These are phyloP conservation scores for Talaromyces thailandensis DNA, from an alignment of 495 filamentous ascomycete genomes.

Conservation along the genomic window DNA sequence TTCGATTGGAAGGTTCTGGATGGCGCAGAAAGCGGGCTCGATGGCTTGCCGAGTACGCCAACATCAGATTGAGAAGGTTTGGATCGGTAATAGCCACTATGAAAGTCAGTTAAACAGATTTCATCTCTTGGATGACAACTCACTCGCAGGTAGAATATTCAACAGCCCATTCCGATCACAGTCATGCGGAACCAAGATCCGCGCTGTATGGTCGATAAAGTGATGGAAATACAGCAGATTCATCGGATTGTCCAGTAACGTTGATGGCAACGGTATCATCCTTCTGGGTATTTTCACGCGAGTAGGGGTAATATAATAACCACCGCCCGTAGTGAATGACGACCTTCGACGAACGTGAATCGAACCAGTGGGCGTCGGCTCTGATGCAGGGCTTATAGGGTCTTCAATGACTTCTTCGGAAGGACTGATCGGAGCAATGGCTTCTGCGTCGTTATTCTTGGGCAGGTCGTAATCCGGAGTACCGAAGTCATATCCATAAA, in stretches of 20 bases:
- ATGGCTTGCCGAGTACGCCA: conserved; percentile 78
- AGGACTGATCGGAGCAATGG: conserved; percentile 22
- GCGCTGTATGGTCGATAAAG: conserved; percentile 71
- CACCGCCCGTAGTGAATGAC: conserved; percentile 41
- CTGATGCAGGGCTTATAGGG: neutral
- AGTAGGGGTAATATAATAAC: conserved; percentile 64
- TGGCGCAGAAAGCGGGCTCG: conserved; percentile 68
- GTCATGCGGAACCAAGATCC: conserved; percentile 67
- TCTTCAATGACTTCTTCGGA: conserved; percentile 17
- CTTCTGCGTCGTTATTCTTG: conserved; percentile 58
- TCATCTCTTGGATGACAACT: conserved; percentile 16
- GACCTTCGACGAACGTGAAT: conserved; percentile 38
- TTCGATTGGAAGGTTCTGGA: conserved; percentile 66
- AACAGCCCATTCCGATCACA: conserved; percentile 67
- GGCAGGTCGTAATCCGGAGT: conserved; percentile 58
- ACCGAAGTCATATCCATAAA: conserved; percentile 61
- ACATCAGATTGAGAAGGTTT: conserved; percentile 65
- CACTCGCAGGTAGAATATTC: conserved; percentile 60
- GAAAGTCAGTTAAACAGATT: conserved; percentile 9
- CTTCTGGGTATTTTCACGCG: conserved; percentile 57
- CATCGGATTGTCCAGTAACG: conserved; percentile 66
- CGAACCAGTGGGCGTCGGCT: conserved; percentile 25
- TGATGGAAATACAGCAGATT: conserved; percentile 72
- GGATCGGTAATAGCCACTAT: conserved; percentile 57
- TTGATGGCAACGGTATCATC: conserved; percentile 56